Base-by-base conservation (phyloP, 495 filamentous ascomycete species). In the Xylaria longipes region DNA sequence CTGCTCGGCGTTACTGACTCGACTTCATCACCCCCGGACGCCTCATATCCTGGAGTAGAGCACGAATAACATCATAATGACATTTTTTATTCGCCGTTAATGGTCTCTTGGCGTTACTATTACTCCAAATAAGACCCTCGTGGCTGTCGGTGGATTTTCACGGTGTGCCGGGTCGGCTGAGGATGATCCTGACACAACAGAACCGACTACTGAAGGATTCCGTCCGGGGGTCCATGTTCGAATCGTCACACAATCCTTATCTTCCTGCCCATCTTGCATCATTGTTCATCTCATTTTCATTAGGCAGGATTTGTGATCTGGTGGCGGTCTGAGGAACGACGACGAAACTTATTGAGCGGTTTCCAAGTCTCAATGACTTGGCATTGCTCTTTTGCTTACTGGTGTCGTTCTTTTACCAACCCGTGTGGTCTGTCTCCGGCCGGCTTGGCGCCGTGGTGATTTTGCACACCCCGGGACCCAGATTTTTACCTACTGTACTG, bases 361-460 rank as follows among this genome's bases (percentile, higher is more conserved):
- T 39, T 41, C 12, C 50, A 25, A 54, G 12, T 25, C 22, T n/a
- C n/a, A n/a, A n/a, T n/a, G n/a, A 5, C 22, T 4, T 54, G n/a
- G 46, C 4, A 14, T 15, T 54, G 4, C 25, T 15, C 11, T 7
- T 33, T 54, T 29, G 25, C 50, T 29, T 2, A n/a, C 46, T 15
- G 25, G 11, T 8, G 57, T 60, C 57, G 57, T 43, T 43, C 1
- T 41, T 43, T 29, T 2, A 43, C 58, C 4, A 41, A 17, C n/a
- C 37, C 22, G 22, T 41, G 33, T 61, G n/a, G 35, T 11, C 56
- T 33, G 4, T 20, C 6, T 37, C 56, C 56, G 15, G 52, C 54
- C 54, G 52, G 58, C 65, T 39, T 41, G 65, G 65, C 48, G 9
- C 45, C 45, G 20, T 52, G 64, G 33, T 41, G 41, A 31, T 52